Conservation (phyloP, 768 basidiomycete genomes). For the Cubamyces sp. region DNA sequence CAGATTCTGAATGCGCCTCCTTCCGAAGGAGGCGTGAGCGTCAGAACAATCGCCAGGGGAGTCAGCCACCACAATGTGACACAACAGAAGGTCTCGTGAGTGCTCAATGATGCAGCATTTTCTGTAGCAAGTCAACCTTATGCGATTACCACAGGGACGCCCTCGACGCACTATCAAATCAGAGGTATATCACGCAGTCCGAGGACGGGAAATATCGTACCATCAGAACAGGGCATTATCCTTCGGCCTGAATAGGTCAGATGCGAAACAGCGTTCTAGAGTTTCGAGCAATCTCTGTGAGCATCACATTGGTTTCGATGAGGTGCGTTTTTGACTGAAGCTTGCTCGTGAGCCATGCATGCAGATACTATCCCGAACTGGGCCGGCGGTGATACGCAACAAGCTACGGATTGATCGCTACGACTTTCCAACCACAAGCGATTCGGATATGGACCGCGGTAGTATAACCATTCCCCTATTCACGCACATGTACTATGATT, state of each 20-base stretch:
- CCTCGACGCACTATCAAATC: slow-evolving; percentile 28
- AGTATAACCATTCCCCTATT: too few species aligned
- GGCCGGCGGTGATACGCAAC: too few species aligned
- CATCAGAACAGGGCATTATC: slow-evolving; percentile 11
- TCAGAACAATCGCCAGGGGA: slow-evolving; percentile 9
- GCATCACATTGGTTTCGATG: too few species aligned
- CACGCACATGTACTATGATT: too few species aligned
- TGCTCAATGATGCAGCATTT: background rate
- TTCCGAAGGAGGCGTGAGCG: slow-evolving; percentile 2
- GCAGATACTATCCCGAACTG: too few species aligned
- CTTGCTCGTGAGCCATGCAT: too few species aligned
- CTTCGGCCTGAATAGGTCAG: background rate
- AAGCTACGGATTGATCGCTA: too few species aligned
- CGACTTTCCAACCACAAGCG: background rate
- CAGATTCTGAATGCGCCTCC: slow-evolving; percentile 22
- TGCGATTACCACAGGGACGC: slow-evolving; percentile 22
- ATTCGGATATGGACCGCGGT: background rate
- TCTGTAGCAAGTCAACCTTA: background rate
- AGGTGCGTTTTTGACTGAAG: too few species aligned
- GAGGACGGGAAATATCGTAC: slow-evolving; percentile 21
- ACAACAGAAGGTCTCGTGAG: slow-evolving; percentile 12
- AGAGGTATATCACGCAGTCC: slow-evolving; percentile 22
- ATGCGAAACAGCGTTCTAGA: too few species aligned
- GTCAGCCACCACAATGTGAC: slow-evolving; percentile 15
- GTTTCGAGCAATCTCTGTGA: too few species aligned